Evolutionary conservation across 352 stramenopile species (phyloP), one percentile per base, ranked within the genome.

Genomic region (Globisporangium cylindrosporum): DNA sequence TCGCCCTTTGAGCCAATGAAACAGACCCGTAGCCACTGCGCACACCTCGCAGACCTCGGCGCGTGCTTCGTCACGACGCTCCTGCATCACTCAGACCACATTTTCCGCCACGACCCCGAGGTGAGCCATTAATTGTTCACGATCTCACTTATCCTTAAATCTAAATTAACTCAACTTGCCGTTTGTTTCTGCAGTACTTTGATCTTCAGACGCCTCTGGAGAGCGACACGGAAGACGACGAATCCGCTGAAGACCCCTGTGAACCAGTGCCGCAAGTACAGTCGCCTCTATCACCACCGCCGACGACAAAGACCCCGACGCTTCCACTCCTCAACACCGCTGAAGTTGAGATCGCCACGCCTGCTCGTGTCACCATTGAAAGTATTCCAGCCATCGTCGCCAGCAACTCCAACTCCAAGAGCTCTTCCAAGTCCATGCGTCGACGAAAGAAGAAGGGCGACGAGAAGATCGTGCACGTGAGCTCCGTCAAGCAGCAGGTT

Each of bases 21-120:
- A 15, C 29, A 32, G 25, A 18, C 38, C 14, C 32, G 22, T 18
- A 46, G 24, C 14, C 51, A 43, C n/a, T 59, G 48, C 43, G 43
- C 43, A 7, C 43, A 67, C 51, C 66, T 51, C 5, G 65, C 73
- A 12, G 70, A 63, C 5, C 66, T 90, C 10, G 71, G 78, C 29
- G 61, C 76, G n/a, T 92, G 84, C 66, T 92, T 92, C 49, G 74
- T 89, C 22, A 73, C 77, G 29, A 90, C 76, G 58, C 56, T 92
- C 3, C 70, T 90, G 20, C 70, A 59, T 3, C 82, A 92, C 69
- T 78, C 81, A 6, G 77, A 90, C 54, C 84, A 92, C 72, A 86
- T 92, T 64, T 92, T 92, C 56, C 84, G 81, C 57, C 81, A 81
- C 38, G 83, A 90, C 27, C 64, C 79, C 0, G 77, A 79, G 65